A percentile compares a stretch with the other conserved stretches of the same genome.
These are phyloP conservation scores for Botrytis byssoidea DNA, from an alignment of 2,329 filamentous ascomycete species.

Conservation along the genomic window DNA sequence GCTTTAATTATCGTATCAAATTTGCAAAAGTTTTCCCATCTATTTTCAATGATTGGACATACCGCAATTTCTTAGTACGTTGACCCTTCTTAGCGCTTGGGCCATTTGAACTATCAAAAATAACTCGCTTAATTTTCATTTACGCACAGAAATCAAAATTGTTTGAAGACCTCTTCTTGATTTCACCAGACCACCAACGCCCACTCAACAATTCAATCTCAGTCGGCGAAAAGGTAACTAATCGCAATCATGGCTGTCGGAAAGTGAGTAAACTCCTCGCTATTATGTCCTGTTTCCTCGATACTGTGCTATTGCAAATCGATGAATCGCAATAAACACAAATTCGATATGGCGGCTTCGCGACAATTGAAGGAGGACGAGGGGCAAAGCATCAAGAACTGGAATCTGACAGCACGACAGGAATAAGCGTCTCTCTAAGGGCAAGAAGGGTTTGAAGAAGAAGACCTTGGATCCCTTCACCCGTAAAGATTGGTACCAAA, in stretches of 20 bases:
- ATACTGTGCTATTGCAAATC: slow-evolving; percentile 9
- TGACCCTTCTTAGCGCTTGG: slow-evolving; percentile 7
- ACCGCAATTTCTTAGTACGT: neutral
- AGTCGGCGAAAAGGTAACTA: slow-evolving; percentile 39
- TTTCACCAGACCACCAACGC: slow-evolving; percentile 22
- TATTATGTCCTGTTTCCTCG: slow-evolving; percentile 5
- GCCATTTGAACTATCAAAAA: neutral
- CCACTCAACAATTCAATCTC: slow-evolving; percentile 24
- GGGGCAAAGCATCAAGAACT: slow-evolving; percentile 28
- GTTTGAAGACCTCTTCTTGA: slow-evolving; percentile 12
- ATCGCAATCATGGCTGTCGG: slow-evolving; percentile 79
- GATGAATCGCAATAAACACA: slow-evolving; percentile 9
- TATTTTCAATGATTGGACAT: neutral
- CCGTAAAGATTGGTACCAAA: slow-evolving; percentile 98
- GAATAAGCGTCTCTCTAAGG: slow-evolving; percentile 99
- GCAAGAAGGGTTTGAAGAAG: slow-evolving; percentile 99
- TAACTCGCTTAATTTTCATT: slow-evolving; percentile 21
- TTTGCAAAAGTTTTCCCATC: neutral
- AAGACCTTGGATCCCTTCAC: slow-evolving; percentile 96
- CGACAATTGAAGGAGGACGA: slow-evolving; percentile 21
- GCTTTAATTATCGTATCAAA: neutral
- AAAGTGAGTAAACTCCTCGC: slow-evolving; percentile 55
- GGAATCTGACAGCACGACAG: slow-evolving; percentile 46
- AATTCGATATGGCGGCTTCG: neutral
- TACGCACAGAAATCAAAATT: slow-evolving; percentile 21